Conservation (phyloP, 495 filamentous ascomycete genomes). For the Pseudotulostoma volvatum region DNA sequence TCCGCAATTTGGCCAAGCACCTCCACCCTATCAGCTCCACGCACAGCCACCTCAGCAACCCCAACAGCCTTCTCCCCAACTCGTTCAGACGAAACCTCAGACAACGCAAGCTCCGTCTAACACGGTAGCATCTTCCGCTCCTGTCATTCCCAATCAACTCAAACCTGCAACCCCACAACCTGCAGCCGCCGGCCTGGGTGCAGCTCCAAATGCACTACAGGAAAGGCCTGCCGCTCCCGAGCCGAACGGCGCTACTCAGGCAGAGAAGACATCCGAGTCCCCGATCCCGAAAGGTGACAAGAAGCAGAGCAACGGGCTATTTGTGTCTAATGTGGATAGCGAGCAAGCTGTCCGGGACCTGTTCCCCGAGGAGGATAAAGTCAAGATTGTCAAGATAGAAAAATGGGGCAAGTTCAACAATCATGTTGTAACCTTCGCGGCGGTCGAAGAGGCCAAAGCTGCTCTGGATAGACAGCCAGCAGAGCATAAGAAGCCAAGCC, state of each 20-base stretch:
- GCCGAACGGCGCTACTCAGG: constrained; percentile 22
- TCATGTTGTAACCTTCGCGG: constrained; percentile 69
- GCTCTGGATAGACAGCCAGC: constrained; percentile 55
- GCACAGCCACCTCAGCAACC: constrained; percentile 19
- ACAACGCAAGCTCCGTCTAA: constrained; percentile 11
- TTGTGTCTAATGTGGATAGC: constrained; percentile 61
- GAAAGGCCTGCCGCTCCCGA: constrained; percentile 21
- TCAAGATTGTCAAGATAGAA: constrained; percentile 64
- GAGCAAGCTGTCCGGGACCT: constrained; percentile 64
- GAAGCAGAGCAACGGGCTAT: constrained; percentile 59
- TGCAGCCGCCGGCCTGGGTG: constrained; percentile 14
- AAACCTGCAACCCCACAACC: constrained; percentile 42
- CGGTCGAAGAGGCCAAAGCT: constrained; percentile 56
- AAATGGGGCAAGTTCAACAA: constrained; percentile 55
- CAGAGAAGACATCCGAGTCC: constrained; percentile 24
- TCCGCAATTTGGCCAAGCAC: constrained; percentile 29
- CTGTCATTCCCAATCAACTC: constrained; percentile 22
- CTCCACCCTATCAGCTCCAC: constrained; percentile 1
- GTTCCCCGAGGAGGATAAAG: constrained; percentile 64
- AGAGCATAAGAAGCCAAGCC: constrained; percentile 51
- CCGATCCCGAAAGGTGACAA: constrained; percentile 26
- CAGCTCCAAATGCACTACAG: constrained; percentile 13
- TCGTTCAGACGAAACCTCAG: constrained; percentile 23
- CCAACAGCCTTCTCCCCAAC: constrained; percentile 15
- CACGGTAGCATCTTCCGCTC: constrained; percentile 29